phyloP scores from a whole-genome alignment of 176 grass and related monocot genomes.

The Leersia perrieri region DNA sequence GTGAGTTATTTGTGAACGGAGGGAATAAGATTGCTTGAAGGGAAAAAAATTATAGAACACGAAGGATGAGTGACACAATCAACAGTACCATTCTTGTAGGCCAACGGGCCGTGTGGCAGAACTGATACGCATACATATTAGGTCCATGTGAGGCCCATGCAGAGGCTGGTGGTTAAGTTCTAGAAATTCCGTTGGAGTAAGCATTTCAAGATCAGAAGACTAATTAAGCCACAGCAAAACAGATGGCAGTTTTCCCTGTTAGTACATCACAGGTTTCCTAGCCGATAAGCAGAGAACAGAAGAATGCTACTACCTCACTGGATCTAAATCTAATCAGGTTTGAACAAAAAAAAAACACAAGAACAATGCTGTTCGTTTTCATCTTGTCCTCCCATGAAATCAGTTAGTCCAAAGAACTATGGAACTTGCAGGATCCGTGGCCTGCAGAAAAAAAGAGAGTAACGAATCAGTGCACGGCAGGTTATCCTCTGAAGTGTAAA shows the following conservation, averaged over 20 bases:
- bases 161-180: background rate
- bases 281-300: background rate
- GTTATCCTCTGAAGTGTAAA: background rate
- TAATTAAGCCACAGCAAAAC: background rate
- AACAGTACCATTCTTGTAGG: background rate
- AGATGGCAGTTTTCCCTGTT: background rate
- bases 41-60: background rate
- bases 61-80: background rate
- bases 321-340: background rate
- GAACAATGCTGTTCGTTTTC: background rate
- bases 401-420: conserved; percentile 36
- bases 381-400: background rate
- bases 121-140: no score
- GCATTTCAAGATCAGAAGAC: background rate
- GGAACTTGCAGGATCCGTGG: conserved; percentile 63
- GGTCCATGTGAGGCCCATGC: background rate
- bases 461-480: background rate
- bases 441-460: conserved; percentile 33
- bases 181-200: background rate
- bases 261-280: background rate
- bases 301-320: background rate
- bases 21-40: background rate
- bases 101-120: background rate
- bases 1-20: no score
- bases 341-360: background rate